Conservation (phyloP, 108 stramenopile species). For the Pseudonitzschia pungens region DNA sequence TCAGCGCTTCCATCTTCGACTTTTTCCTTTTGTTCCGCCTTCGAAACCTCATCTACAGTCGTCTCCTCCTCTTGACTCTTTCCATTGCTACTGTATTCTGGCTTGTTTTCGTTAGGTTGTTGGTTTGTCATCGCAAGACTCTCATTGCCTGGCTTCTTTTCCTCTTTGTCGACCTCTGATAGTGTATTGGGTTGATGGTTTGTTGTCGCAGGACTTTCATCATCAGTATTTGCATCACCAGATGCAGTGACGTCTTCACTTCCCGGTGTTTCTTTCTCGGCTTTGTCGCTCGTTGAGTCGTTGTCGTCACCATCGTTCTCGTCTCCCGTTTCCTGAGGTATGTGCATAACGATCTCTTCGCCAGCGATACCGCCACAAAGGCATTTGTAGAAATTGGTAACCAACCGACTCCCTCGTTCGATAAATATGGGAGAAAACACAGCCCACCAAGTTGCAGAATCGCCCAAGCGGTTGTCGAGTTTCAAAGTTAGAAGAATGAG, state of each 20-base stretch:
- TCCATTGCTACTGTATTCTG: neutral
- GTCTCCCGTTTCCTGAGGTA: constrained; percentile 3
- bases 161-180: neutral
- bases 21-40: constrained; percentile 9
- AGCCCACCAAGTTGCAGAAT: constrained; percentile 56
- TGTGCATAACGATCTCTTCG: constrained; percentile 36
- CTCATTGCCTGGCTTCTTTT: neutral
- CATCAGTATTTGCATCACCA: constrained; percentile 2
- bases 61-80: no score
- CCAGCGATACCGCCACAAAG: constrained; percentile 43
- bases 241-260: neutral
- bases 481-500: constrained; percentile 64
- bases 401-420: constrained; percentile 44
- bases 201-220: neutral
- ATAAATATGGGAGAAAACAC: constrained; percentile 74
- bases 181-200: neutral
- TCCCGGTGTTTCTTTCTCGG: constrained; percentile 6
- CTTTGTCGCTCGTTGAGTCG: constrained; percentile 30
- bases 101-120: neutral
- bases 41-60: constrained; percentile 14
- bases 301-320: constrained; percentile 29
- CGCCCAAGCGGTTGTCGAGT: constrained; percentile 53
- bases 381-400: constrained; percentile 50
- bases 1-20: neutral
- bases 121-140: neutral